Base-by-base conservation (phyloP, 192 early-diverging fungal species). In the Cetraspora pellucida region DNA sequence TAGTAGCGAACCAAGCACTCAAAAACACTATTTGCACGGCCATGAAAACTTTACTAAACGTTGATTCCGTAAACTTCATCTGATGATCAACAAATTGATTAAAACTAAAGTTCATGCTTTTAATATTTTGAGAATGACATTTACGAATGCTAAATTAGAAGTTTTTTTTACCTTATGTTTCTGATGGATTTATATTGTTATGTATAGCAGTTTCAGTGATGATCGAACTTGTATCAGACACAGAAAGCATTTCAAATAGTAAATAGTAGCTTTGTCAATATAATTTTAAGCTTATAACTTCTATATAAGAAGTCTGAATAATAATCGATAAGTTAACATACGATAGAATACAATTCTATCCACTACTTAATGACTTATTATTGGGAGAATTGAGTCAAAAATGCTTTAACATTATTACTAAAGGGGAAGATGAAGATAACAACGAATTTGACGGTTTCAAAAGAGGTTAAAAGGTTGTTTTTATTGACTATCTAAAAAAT, bases 101-200 rank as follows among this genome's bases (percentile, higher is more conserved):
- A n/a, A 95, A 59, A 93, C 94, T 5, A 95, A 97, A 80, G 95
- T 98, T 6, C 97, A 98, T 79, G 94, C 95, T 14, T 93, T 92
- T 81, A 98, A 97, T 74, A 92, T 97, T 72, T 80, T 97, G 71
- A 88, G 95, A 50, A 87, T 86, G 1, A 85, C 97, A 54, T 89
- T 98, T 54, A 89, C 89, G 82, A 94, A 97, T 82, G 87, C 92
- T n/a, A 85, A 90, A 64, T 79, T 98, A 17, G 90, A 89, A 9
- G 82, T 86, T 90, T 37, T 88, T 94, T 57, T 80, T 96, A 57
- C 85, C 92, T 14, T 93, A 93, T 79, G 80, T 93, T 31, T 89
- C 91, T 54, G 90, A 94, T 28, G 93, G 89, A 1, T 92, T 94
- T 67, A 88, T 88, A 14, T 27, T 71, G 16, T 71, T 28, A n/a